Evolutionary conservation across 768 basidiomycete genomes (phyloP), one percentile per base, ranked within the genome.

Genomic region (Calocybe gangraenosa): DNA sequence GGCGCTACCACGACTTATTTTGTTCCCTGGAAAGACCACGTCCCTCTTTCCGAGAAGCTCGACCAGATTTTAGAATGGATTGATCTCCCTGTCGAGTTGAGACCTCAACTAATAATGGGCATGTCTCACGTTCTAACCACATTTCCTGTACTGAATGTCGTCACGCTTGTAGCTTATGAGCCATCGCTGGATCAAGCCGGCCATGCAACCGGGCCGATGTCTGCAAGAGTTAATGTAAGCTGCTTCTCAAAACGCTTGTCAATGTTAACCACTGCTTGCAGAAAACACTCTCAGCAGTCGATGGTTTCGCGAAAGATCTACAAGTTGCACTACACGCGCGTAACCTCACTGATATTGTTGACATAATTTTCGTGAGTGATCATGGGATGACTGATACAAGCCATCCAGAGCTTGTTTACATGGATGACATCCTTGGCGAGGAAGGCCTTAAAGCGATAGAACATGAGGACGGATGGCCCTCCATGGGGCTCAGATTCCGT

Each of bases 351-450:
- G 77, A 86, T 37, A 87, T 94, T 15, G 83, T 92, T 10, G 90
- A 96, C 60, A 73, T 95, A 23, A 75, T 95, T 18, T 92, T 94
- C 54, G 92, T 96, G 51, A 87, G 84, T 50, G 89, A 91, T 59
- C 87, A 92, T 55, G 91, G 90, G n/a, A 93, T 92, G 88, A 84
- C 81, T 1, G 87, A 90, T 59, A 95, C 91, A n/a, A 81, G 80
- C 49, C 75, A 87, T 50, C 81, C 82, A 0, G 78, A 84, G 39
- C 73, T 78, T 38, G 65, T 94, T 25, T 89, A 84, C 62, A 71
- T 96, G 42, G 91, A 96, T 59, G 85, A 90, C 53, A 78, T 91
- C 46, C 67, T 91, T 28, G 87, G 85, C 1, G 64, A 73, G 30
- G 78, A 81, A 2, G 86, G 82, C 2, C 71, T 79, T 40, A 57